Evolutionary conservation across 1,139 yeast species (phyloP).

Genomic region (Pichia sp.): DNA sequence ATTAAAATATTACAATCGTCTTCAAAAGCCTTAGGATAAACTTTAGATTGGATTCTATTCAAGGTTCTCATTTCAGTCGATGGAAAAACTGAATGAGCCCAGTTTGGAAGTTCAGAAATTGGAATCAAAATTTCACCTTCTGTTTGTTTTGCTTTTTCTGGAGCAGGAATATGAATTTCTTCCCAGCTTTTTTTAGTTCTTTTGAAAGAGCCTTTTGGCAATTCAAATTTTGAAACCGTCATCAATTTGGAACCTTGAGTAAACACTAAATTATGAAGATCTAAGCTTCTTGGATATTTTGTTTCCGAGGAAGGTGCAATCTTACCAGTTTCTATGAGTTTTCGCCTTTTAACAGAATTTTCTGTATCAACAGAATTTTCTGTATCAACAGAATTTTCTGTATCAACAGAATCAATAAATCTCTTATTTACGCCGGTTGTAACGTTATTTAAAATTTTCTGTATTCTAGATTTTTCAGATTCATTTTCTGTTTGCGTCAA

Average conservation of each 20-base stretch:
- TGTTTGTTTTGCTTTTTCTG: slow-evolving; percentile 35
- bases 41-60: slow-evolving; percentile 79
- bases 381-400: no score
- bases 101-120: slow-evolving; percentile 61
- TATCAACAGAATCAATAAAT: slow-evolving; percentile 16
- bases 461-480: slow-evolving; percentile 14
- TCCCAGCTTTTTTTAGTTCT: slow-evolving; percentile 71
- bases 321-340: background rate
- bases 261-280: slow-evolving; percentile 56
- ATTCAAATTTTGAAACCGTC: slow-evolving; percentile 57
- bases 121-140: slow-evolving; percentile 50
- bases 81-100: slow-evolving; percentile 80
- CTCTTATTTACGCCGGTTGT: background rate
- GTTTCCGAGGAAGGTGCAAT: slow-evolving; percentile 3
- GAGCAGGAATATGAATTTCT: slow-evolving; percentile 83
- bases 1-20: slow-evolving; percentile 66
- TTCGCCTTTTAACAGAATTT: background rate
- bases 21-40: slow-evolving; percentile 69
- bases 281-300: slow-evolving; percentile 48
- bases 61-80: slow-evolving; percentile 56
- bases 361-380: background rate
- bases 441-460: slow-evolving; percentile 1
- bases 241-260: slow-evolving; percentile 68
- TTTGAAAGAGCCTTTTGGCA: slow-evolving; percentile 82
- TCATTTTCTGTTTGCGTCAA: slow-evolving; percentile 19